A percentile compares a stretch with the other conserved stretches of the same genome.
These are phyloP conservation scores for Colletotrichum sp. DNA, from an alignment of 2,329 filamentous ascomycete genomes.

Conservation along the genomic window DNA sequence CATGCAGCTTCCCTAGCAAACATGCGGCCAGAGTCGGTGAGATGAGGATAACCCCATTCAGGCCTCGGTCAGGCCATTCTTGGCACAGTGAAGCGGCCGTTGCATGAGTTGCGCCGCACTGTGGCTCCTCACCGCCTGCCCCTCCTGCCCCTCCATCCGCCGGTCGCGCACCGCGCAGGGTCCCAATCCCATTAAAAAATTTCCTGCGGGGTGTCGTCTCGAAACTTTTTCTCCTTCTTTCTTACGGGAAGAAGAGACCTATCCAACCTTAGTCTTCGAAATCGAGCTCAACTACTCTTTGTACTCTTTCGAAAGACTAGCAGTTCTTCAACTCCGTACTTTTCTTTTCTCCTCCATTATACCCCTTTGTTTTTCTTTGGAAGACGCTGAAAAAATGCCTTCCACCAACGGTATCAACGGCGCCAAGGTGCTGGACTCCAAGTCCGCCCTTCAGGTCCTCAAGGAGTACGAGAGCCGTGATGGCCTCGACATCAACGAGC, in stretches of 20 bases:
- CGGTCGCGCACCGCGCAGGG: conserved; percentile 9
- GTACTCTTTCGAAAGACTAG: conserved; percentile 34
- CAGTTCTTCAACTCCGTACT: conserved; percentile 35
- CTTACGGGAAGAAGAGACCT: conserved; percentile 58
- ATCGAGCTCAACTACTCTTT: conserved; percentile 26
- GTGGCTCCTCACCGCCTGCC: conserved; percentile 17
- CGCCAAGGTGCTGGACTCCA: conserved; percentile 72
- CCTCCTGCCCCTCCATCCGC: conserved; percentile 14
- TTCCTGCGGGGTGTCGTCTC: conserved; percentile 33
- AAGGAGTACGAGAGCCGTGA: conserved; percentile 81
- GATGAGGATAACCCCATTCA: not conserved
- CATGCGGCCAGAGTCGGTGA: not conserved
- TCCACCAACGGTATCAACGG: conserved; percentile 56
- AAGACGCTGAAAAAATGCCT: conserved; percentile 49
- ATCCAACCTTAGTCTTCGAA: conserved; percentile 33
- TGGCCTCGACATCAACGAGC: conserved; percentile 84
- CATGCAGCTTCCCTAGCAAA: not conserved
- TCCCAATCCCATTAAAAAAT: conserved; percentile 41
- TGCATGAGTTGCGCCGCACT: not conserved
- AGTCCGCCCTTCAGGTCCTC: conserved; percentile 79
- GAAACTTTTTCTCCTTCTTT: conserved; percentile 47
- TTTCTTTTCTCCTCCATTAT: conserved; percentile 28
- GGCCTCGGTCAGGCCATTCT: not conserved
- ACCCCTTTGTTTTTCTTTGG: conserved; percentile 31
- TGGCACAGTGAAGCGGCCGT: not conserved